phyloP scores from a whole-genome alignment of 2,329 filamentous ascomycete genomes.

The Gnomoniopsis smithogilvyi region DNA sequence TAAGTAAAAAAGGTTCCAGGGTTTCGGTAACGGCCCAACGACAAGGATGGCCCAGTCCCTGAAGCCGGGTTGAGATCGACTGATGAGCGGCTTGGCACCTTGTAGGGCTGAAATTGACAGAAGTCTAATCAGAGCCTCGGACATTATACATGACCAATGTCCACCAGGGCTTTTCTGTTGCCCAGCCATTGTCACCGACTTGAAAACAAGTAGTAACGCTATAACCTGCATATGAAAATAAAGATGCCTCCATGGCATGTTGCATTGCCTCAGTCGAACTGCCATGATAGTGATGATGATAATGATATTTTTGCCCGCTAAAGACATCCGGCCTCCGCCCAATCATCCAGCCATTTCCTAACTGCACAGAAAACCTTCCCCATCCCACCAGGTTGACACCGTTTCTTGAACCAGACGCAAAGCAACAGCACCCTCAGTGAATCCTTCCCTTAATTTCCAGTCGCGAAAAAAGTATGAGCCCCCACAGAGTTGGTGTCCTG shows the following conservation, averaged over 20 bases:
- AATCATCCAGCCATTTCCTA: not conserved
- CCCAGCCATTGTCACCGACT: no score
- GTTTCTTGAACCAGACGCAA: not conserved
- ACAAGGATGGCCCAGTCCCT: not conserved
- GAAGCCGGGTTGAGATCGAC: not conserved
- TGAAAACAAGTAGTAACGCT: no score
- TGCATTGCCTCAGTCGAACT: not conserved
- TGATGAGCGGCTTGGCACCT: not conserved
- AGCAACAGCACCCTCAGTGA: not conserved
- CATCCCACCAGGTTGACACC: not conserved
- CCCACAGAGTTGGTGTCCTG: not conserved
- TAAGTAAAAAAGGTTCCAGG: no score
- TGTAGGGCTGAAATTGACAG: not conserved
- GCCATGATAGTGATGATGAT: not conserved
- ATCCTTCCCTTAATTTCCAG: not conserved
- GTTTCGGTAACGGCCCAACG: not conserved
- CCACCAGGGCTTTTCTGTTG: no score
- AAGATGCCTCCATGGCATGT: not conserved
- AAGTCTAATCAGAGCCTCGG: not conserved
- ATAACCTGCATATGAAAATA: no score
- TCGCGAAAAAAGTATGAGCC: not conserved
- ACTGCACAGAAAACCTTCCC: not conserved
- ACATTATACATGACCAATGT: no score
- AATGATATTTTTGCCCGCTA: not conserved
- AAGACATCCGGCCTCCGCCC: not conserved